Percentiles rank a stretch among this genome's conserved stretches.
phyloP scores from a whole-genome alignment of 305 asterid genomes.

The Solanum hybrid region DNA sequence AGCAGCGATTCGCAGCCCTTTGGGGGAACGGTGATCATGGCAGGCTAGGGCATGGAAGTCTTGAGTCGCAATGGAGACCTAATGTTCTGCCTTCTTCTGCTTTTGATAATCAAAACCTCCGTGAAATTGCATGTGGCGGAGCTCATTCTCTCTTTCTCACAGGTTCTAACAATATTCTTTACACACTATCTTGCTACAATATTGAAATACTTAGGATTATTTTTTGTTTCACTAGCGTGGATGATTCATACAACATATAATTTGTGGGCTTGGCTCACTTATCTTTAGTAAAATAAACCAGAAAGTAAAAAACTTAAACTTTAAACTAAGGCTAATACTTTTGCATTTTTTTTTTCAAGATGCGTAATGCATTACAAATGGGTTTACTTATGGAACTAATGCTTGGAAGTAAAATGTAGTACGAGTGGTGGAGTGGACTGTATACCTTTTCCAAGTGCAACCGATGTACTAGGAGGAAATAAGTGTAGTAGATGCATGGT shows the following conservation, averaged over 20 bases:
- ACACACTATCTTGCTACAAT: neutral
- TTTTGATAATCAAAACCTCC: slow-evolving; percentile 53
- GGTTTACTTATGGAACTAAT: neutral
- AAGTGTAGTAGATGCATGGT: neutral
- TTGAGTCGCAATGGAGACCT: slow-evolving; percentile 80
- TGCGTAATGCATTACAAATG: neutral
- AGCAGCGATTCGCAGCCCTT: slow-evolving; percentile 54
- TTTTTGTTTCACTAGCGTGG: neutral
- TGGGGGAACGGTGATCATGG: slow-evolving; percentile 99
- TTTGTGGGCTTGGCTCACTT: neutral
- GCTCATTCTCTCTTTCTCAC: slow-evolving; percentile 94
- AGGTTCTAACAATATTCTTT: slow-evolving; percentile 27
- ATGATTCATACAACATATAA: neutral
- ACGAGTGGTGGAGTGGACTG: neutral
- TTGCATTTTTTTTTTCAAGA: neutral
- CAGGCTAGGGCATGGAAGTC: slow-evolving; percentile 74
- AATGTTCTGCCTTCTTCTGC: slow-evolving; percentile 41
- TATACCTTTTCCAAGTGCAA: neutral
- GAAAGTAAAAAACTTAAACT: neutral
- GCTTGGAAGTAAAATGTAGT: neutral
- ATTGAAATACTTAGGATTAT: neutral
- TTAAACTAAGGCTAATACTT: neutral
- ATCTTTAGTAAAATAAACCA: neutral
- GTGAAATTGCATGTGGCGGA: slow-evolving; percentile 82
- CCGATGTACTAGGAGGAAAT: neutral